Conservation (phyloP, 2,329 filamentous ascomycete species). For the Trichophyton benhamiae region DNA sequence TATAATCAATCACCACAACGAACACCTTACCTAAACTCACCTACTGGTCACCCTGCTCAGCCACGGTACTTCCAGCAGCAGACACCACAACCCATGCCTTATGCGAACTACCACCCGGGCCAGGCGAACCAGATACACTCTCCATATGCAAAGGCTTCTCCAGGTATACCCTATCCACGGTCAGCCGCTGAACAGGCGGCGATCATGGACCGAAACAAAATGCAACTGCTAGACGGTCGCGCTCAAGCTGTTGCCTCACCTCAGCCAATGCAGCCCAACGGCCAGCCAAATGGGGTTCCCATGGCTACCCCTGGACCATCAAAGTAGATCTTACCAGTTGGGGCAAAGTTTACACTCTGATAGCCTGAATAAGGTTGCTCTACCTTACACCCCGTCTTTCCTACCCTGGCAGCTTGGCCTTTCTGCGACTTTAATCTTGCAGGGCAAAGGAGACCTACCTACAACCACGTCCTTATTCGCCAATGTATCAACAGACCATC, state of each 20-base stretch:
- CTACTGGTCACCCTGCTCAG: constrained; percentile 18
- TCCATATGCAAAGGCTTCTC: constrained; percentile 25
- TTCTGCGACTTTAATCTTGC: neutral
- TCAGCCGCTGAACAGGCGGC: constrained; percentile 31
- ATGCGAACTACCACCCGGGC: constrained; percentile 21
- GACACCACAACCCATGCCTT: constrained; percentile 17
- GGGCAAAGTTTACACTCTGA: neutral
- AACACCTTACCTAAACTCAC: constrained; percentile 25
- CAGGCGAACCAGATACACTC: constrained; percentile 22
- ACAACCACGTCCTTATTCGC: neutral
- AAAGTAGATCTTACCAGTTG: neutral
- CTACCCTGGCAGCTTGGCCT: neutral
- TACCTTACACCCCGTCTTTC: neutral
- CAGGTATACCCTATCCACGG: constrained; percentile 25
- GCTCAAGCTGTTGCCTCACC: constrained; percentile 25
- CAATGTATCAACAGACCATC: neutral
- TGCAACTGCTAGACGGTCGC: constrained; percentile 24
- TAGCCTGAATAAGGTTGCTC: neutral
- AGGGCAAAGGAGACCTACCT: neutral
- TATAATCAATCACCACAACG: constrained; percentile 25
- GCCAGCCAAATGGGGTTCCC: neutral
- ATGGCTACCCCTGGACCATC: constrained; percentile 5
- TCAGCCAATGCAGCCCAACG: constrained; percentile 19
- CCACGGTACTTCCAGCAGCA: constrained; percentile 24
- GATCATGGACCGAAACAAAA: constrained; percentile 28